Evolutionary conservation across 768 basidiomycete species (phyloP), one percentile per base, ranked within the genome.

Genomic region (Phylloporus rhodoxanthus): DNA sequence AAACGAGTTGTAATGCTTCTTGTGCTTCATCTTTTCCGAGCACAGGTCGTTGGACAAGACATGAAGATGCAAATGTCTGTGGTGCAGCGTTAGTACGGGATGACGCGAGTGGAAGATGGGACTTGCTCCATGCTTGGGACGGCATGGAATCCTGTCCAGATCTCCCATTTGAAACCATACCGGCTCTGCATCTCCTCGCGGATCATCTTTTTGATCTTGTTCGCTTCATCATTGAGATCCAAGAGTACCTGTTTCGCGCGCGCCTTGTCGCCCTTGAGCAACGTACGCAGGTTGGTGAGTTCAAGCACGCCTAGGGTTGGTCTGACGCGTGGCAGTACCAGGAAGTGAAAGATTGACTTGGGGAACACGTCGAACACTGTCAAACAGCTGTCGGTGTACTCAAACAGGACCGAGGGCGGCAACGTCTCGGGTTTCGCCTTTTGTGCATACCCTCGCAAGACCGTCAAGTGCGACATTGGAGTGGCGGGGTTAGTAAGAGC

Each of bases 1-100:
- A 69, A 94, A 96, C 5, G 89, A 87, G 60, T 94, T 93, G 68
- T 91, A 88, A 57, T 96, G 93, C 61, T 85, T 88, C 73, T 95
- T 96, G 48, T 73, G 78, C 70, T 93, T 95, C 72, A 94, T 68
- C 45, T 68, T 70, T 8, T 79, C 75, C 0, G 85, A 84, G 47
- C 75, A 74, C 30, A 92, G 63, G 62, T 96, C 93, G 5, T 79
- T 75, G 4, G 91, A 92, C 33, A 96, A 68, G 45, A 96, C 80
- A 62, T 96, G 93, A 10, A 95, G 66, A 61, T 96, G 90, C 3
- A 92, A 52, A 63, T 92, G 90, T 52, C 88, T 90, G 47, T 30
- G 51, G 37, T 54, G 49, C 3, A 20, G 38, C 21, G 20, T 37
- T 25, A 17, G 14, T 29, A 26, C 17, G 33, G 36, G n/a, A 15